Evolutionary conservation across 129 eudicot species (phyloP).

Genomic region (Heracleum sosnowskyi): DNA sequence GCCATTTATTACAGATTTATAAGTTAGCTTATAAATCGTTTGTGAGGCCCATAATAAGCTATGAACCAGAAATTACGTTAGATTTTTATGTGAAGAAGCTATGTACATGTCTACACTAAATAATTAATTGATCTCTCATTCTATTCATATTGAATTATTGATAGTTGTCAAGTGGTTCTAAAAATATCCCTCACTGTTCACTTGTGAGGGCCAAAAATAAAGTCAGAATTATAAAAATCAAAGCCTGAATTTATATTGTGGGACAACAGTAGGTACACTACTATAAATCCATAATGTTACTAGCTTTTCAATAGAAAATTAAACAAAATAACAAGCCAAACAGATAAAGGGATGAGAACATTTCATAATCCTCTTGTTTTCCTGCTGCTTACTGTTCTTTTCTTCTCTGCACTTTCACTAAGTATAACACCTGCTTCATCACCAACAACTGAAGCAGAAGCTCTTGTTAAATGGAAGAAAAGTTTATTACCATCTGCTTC

Average conservation of each 20-base stretch:
- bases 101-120: too few relatives aligned
- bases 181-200: not conserved
- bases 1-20: too few relatives aligned
- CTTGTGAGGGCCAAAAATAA: not conserved
- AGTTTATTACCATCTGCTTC: conserved; percentile 39
- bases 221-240: not conserved
- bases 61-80: too few relatives aligned
- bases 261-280: not conserved
- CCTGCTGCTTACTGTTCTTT: conserved; percentile 22
- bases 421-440: conserved; percentile 22
- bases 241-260: not conserved
- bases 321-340: not conserved
- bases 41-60: too few relatives aligned
- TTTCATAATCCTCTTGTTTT: conserved; percentile 8
- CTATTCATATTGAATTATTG: conserved; percentile 48
- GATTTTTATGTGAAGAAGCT: too few relatives aligned
- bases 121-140: too few relatives aligned
- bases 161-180: not conserved
- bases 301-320: not conserved
- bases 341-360: conserved; percentile 18
- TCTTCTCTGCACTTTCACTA: conserved; percentile 33
- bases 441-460: conserved; percentile 59
- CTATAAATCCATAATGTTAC: conserved; percentile 2
- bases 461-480: conserved; percentile 60
- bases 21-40: too few relatives aligned